Evolutionary conservation across 495 filamentous ascomycete species (phyloP).

Genomic region (Apodospora peruviana): DNA sequence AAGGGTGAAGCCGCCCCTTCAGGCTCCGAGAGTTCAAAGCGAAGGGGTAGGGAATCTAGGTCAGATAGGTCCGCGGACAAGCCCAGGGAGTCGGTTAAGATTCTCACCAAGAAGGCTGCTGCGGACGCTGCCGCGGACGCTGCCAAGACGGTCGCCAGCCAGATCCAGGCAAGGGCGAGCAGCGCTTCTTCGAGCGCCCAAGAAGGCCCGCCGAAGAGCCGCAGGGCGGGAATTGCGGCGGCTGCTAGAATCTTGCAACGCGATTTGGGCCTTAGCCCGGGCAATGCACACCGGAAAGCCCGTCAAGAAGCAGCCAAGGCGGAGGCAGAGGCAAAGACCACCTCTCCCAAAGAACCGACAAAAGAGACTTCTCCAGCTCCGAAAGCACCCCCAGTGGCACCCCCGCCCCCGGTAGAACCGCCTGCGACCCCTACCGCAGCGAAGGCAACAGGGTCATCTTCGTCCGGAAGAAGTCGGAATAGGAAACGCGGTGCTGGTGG

Average conservation of each 20-base stretch:
- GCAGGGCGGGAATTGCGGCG: slow-evolving; percentile 64
- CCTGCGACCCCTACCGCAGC: slow-evolving; percentile 24
- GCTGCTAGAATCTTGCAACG: slow-evolving; percentile 85
- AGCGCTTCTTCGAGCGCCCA: slow-evolving; percentile 5
- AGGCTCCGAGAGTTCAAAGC: slow-evolving; percentile 49
- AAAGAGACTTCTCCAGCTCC: slow-evolving; percentile 17
- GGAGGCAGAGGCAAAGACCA: slow-evolving; percentile 37
- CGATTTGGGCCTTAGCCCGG: slow-evolving; percentile 75
- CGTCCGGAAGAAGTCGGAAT: slow-evolving; percentile 19
- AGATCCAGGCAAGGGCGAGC: slow-evolving; percentile 23
- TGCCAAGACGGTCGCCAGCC: slow-evolving; percentile 32
- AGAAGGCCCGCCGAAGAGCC: slow-evolving; percentile 29
- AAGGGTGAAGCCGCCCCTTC: slow-evolving; percentile 45
- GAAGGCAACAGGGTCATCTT: slow-evolving; percentile 13
- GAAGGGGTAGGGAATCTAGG: slow-evolving; percentile 14
- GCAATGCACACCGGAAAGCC: slow-evolving; percentile 50
- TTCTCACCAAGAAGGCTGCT: slow-evolving; percentile 65
- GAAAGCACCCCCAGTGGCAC: slow-evolving; percentile 26
- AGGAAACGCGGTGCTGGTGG: slow-evolving; percentile 19
- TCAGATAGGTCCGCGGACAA: slow-evolving; percentile 60
- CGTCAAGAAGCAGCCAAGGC: slow-evolving; percentile 48
- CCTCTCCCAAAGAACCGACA: slow-evolving; percentile 30
- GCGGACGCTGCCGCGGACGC: slow-evolving; percentile 46
- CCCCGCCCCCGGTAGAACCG: slow-evolving; percentile 19
- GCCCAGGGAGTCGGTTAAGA: slow-evolving; percentile 70